These are phyloP conservation scores for Phytophthora cryptogea DNA, from an alignment of 352 stramenopile species.

Conservation along the genomic window DNA sequence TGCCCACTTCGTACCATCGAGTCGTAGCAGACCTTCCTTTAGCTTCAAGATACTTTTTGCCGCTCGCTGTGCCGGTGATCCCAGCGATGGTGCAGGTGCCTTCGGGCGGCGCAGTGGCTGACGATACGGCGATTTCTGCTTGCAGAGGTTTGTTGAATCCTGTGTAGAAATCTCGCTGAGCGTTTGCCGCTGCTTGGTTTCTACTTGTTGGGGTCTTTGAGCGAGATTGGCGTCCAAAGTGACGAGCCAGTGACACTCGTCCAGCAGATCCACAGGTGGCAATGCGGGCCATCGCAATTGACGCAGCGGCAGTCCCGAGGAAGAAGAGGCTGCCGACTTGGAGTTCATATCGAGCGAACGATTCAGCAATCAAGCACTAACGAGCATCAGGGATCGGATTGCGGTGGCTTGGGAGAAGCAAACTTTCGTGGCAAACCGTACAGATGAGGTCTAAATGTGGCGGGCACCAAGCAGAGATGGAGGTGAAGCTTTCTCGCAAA, in stretches of 20 bases:
- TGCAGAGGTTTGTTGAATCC: conserved; percentile 13
- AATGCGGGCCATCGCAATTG: conserved; percentile 39
- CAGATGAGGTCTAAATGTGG: conserved; percentile 25
- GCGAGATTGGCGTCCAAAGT: conserved; percentile 16
- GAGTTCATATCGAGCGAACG: conserved; percentile 1
- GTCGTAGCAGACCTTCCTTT: conserved; percentile 42
- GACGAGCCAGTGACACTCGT: conserved; percentile 54
- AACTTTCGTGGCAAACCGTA: conserved; percentile 15
- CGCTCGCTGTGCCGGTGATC: conserved; percentile 55
- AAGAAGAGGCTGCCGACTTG: conserved; percentile 19
- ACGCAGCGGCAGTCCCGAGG: conserved; percentile 23
- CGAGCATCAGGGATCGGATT: conserved; percentile 17
- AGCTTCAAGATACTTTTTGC: conserved; percentile 60
- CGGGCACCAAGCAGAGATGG: conserved; percentile 23
- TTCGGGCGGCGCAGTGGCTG: conserved; percentile 29
- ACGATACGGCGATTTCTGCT: conserved; percentile 47
- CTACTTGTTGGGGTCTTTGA: conserved; percentile 8
- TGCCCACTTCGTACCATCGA: conserved; percentile 17
- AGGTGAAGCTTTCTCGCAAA: conserved; percentile 27
- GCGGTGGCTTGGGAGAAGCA: neutral
- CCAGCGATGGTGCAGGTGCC: conserved; percentile 10
- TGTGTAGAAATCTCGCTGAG: conserved; percentile 10
- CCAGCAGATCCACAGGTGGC: conserved; percentile 42
- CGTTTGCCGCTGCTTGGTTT: conserved; percentile 9
- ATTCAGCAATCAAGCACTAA: conserved; percentile 21